Base-by-base conservation (phyloP, 2,329 filamentous ascomycete genomes). In the Colletotrichum tabaci region DNA sequence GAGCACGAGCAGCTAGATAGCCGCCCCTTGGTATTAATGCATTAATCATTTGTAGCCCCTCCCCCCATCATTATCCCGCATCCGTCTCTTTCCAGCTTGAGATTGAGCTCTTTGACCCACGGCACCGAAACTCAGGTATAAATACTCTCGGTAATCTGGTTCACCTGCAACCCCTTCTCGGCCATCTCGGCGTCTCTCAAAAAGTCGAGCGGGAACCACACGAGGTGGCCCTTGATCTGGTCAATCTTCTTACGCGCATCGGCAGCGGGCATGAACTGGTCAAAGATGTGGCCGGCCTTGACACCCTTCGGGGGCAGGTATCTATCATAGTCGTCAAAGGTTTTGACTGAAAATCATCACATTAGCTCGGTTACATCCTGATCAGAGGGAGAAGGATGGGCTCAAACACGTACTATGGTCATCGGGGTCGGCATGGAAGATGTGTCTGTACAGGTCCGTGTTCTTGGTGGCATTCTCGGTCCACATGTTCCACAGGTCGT, bases 171-270 rank as follows among this genome's bases (percentile, higher is more conserved):
- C 0, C 96, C 95, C 77, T 89, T 90, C 84, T 98, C 95, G 0
- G 95, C 95, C 95, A 98, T 97, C 76, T 94, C 88, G 0, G 92
- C 94, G 74, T 97, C 91, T 77, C 89, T 87, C 78, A 98, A 82
- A 79, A 98, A 98, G 56, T 95, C 90, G 77, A 98, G 81, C n/a
- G 95, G 95, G 91, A 98, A 96, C 94, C 94, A 97, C 8, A 98
- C 96, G 50, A 98, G 81, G 84, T 98, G 96, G 0, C 96, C 73
- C 83, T 91, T 92, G 75, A 98, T 90, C 78, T 92, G 87, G 76
- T 94, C 91, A 61, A 98, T 84, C 80, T 96, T 94, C 74, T 87
- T 81, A 18, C 93, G 88, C 8, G 96, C 90, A 66, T 97, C 92
- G 30, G 91, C 86, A 0, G 91, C 88, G 0, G 93, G 92, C 80